These are phyloP conservation scores for Fusarium sp. DNA, from an alignment of 2,329 filamentous ascomycete genomes.

Conservation along the genomic window DNA sequence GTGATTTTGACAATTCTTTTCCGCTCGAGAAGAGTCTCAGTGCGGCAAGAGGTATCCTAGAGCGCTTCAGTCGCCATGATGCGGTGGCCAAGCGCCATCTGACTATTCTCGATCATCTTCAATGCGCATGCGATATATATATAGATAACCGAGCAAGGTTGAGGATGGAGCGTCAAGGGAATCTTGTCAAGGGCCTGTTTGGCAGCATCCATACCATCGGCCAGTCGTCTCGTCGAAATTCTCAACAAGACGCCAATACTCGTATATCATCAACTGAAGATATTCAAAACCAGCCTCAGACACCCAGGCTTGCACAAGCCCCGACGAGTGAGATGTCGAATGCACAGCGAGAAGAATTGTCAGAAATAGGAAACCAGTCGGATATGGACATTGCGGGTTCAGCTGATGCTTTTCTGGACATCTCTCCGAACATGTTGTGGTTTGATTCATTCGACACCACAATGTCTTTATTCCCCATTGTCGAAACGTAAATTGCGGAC, in stretches of 20 bases:
- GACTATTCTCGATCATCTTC: conserved; percentile 39
- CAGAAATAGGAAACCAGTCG: conserved; percentile 3
- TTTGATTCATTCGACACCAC: conserved; percentile 42
- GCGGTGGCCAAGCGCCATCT: conserved; percentile 38
- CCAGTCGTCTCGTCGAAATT: conserved; percentile 7
- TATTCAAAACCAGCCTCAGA: conserved; percentile 2
- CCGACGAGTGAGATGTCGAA: background rate
- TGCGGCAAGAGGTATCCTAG: conserved; percentile 37
- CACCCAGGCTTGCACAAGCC: background rate
- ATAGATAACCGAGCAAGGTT: conserved; percentile 35
- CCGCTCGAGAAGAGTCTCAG: conserved; percentile 44
- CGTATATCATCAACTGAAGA: background rate
- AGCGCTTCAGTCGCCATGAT: conserved; percentile 34
- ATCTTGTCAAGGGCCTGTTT: conserved; percentile 40
- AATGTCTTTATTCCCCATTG: conserved; percentile 41
- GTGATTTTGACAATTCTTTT: conserved; percentile 52
- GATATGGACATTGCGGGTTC: conserved; percentile 2
- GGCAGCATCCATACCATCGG: conserved; percentile 39
- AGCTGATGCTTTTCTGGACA: conserved; percentile 36
- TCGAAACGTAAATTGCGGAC: conserved; percentile 32
- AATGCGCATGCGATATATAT: conserved; percentile 37
- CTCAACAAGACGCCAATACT: background rate
- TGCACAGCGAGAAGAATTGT: conserved; percentile 3
- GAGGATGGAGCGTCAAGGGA: conserved; percentile 38
- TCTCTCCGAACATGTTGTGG: conserved; percentile 42